Evolutionary conservation across 768 basidiomycete genomes (phyloP).

Genomic region (Lactarius sanguifluus): DNA sequence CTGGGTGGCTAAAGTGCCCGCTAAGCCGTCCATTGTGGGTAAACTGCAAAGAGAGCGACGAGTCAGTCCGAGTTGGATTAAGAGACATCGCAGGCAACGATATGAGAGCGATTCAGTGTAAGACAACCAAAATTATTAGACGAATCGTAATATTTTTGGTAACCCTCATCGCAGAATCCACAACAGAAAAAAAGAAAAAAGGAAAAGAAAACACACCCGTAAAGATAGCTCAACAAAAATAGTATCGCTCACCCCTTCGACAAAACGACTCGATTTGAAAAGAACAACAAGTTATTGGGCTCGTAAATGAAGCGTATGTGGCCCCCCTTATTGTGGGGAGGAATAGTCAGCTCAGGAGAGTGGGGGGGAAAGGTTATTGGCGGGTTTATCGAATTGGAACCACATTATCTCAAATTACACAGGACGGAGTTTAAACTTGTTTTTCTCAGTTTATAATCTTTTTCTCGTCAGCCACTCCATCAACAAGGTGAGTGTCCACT

Average conservation of each 20-base stretch:
- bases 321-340: constrained; percentile 17
- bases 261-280: neutral
- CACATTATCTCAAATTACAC: constrained; percentile 27
- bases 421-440: constrained; percentile 23
- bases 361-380: constrained; percentile 19
- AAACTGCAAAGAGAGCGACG: constrained; percentile 4
- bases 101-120: neutral
- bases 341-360: neutral
- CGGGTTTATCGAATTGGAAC: constrained; percentile 19
- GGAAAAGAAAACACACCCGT: constrained; percentile 1
- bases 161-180: constrained; percentile 16
- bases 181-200: neutral
- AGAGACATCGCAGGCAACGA: constrained; percentile 1
- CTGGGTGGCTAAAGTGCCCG: constrained; percentile 20
- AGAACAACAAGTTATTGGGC: neutral
- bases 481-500: neutral
- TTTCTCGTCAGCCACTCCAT: neutral
- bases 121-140: constrained; percentile 2
- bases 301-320: constrained; percentile 7
- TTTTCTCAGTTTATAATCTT: constrained; percentile 25
- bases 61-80: neutral
- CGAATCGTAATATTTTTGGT: constrained; percentile 27
- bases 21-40: constrained; percentile 18
- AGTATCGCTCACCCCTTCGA: constrained; percentile 16
- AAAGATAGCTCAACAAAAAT: constrained; percentile 14